Percentiles rank a stretch among this genome's conserved stretches.
Conservation (phyloP, 257 asterid species). For the Nicotiana sylvestris region DNA sequence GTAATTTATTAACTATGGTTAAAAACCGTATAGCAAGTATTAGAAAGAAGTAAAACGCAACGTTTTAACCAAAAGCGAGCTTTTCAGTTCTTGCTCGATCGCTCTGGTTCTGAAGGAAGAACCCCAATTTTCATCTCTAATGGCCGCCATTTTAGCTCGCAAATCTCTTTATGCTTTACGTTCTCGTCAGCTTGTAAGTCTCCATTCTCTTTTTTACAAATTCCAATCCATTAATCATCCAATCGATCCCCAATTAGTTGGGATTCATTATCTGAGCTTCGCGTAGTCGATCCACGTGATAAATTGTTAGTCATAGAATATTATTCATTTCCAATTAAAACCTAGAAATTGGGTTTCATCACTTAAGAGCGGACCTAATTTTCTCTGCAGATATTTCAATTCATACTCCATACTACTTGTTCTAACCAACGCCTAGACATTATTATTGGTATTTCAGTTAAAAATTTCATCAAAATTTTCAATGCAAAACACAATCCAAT, state of each 20-base stretch:
- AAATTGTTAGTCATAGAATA: not conserved
- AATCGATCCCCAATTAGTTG: not conserved
- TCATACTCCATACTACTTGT: not conserved
- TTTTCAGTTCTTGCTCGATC: not conserved
- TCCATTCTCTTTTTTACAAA: not conserved
- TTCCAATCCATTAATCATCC: not conserved
- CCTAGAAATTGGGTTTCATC: not conserved
- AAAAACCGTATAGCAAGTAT: not conserved
- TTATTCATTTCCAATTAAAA: not conserved
- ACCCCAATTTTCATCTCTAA: constrained; percentile 17
- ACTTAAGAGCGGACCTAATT: not conserved
- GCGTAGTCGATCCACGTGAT: not conserved
- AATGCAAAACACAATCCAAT: not conserved
- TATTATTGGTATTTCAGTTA: not conserved
- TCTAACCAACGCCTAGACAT: not conserved
- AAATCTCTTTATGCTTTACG: constrained; percentile 62
- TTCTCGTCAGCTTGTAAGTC: constrained; percentile 65
- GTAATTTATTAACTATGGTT: too few relatives aligned
- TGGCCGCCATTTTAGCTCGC: constrained; percentile 78
- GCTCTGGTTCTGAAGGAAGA: not conserved
- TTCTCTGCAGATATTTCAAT: not conserved
- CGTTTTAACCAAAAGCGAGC: not conserved
- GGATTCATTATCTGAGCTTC: not conserved
- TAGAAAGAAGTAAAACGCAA: not conserved
- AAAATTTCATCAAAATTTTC: not conserved